A percentile compares a stretch with the other conserved stretches of the same genome.
These are phyloP conservation scores for Leishmania gerbilli DNA, from an alignment of 208 protist genomes.

Conservation along the genomic window DNA sequence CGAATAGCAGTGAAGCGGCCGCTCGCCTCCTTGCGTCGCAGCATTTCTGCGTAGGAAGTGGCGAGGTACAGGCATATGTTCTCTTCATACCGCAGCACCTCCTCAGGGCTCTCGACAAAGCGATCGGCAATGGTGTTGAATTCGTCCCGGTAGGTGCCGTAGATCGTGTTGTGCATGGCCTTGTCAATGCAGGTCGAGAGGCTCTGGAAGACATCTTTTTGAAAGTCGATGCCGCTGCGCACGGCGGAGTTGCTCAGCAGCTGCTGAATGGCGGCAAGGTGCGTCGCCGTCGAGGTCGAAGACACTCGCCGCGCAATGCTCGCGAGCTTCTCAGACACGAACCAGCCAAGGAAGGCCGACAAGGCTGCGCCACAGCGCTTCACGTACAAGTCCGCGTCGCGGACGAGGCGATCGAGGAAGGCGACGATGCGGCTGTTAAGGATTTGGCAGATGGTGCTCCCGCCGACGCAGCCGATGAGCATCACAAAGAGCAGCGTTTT, in stretches of 20 bases:
- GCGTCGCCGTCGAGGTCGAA: constrained; percentile 39
- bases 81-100: constrained; percentile 48
- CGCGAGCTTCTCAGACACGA: constrained; percentile 65
- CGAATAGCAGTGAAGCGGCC: constrained; percentile 70
- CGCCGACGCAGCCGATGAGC: constrained; percentile 69
- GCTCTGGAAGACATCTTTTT: constrained; percentile 52
- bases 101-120: constrained; percentile 54
- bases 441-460: constrained; percentile 44
- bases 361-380: constrained; percentile 51
- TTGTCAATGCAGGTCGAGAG: constrained; percentile 76
- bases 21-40: constrained; percentile 48
- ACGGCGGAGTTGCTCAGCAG: constrained; percentile 57
- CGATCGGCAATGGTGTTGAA: constrained; percentile 70
- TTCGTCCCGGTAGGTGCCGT: constrained; percentile 60
- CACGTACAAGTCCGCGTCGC: constrained; percentile 80
- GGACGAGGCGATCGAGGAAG: constrained; percentile 61
- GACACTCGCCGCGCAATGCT: constrained; percentile 45
- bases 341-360: constrained; percentile 47
- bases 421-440: constrained; percentile 43
- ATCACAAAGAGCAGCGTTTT: constrained; percentile 74
- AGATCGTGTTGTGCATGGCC: constrained; percentile 56
- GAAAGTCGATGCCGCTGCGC: constrained; percentile 43
- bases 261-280: constrained; percentile 58
- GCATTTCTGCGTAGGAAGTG: constrained; percentile 65
- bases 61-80: constrained; percentile 58